Percentiles rank a stretch among this genome's conserved stretches.
These are phyloP conservation scores for Rosa persica DNA, from an alignment of 306 rosid genomes.

Conservation along the genomic window DNA sequence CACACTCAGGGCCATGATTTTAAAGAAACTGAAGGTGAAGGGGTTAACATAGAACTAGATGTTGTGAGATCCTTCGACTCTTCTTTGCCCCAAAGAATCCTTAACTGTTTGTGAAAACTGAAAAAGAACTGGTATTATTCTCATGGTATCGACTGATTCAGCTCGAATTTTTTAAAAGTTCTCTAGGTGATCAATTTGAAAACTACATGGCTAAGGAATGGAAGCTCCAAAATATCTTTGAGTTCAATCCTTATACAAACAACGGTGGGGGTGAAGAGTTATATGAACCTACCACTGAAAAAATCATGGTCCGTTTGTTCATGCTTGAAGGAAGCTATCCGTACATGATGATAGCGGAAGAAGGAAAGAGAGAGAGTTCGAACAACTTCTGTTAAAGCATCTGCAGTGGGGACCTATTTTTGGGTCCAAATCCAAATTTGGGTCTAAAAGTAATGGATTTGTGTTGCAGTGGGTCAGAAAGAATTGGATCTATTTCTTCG, in stretches of 20 bases:
- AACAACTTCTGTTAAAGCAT: background rate
- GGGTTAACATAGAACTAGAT: background rate
- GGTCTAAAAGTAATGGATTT: too few relatives aligned
- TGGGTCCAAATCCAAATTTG: too few relatives aligned
- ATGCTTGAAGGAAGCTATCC: background rate
- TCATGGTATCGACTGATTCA: background rate
- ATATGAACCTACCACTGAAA: background rate
- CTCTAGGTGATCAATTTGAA: background rate
- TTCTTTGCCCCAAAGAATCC: background rate
- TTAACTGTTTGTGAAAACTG: background rate
- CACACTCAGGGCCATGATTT: background rate
- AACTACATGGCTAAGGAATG: background rate
- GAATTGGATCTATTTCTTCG: too few relatives aligned
- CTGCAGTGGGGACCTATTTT: too few relatives aligned
- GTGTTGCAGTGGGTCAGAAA: too few relatives aligned
- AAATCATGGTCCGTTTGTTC: background rate
- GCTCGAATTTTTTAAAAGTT: background rate
- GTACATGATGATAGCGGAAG: background rate
- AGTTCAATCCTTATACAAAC: background rate
- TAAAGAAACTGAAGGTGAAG: background rate
- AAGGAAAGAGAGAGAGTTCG: background rate
- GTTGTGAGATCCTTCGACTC: background rate
- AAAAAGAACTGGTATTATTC: background rate
- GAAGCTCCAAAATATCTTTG: background rate
- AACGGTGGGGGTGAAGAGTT: background rate